phyloP scores from a whole-genome alignment of 805 yeast genomes.

The Torulaspora quercuum region DNA sequence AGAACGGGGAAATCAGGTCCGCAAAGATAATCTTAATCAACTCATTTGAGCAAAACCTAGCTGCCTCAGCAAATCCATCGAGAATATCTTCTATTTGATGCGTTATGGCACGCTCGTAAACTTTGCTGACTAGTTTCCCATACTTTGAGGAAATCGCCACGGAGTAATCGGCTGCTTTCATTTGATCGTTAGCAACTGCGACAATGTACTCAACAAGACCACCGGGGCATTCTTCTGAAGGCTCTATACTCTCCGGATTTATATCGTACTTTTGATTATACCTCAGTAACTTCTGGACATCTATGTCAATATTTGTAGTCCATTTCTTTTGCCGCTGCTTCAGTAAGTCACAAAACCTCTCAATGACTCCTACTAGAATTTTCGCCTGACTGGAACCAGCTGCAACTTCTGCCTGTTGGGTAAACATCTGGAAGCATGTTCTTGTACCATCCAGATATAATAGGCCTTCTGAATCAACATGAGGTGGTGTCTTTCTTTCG shows the following conservation, averaged over 20 bases:
- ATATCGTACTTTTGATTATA: slow-evolving; percentile 35
- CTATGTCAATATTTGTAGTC: slow-evolving; percentile 52
- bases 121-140: slow-evolving; percentile 61
- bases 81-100: slow-evolving; percentile 58
- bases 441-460: slow-evolving; percentile 73
- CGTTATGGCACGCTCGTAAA: slow-evolving; percentile 57
- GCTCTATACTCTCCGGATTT: slow-evolving; percentile 37
- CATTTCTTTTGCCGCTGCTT: slow-evolving; percentile 61
- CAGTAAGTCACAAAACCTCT: slow-evolving; percentile 61
- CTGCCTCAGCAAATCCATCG: slow-evolving; percentile 75
- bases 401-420: slow-evolving; percentile 87
- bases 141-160: slow-evolving; percentile 68
- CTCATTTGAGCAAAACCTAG: slow-evolving; percentile 58
- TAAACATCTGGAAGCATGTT: slow-evolving; percentile 74
- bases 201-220: slow-evolving; percentile 78
- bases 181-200: slow-evolving; percentile 82
- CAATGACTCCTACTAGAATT: slow-evolving; percentile 73
- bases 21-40: slow-evolving; percentile 61
- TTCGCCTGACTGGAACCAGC: slow-evolving; percentile 80
- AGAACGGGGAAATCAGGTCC: slow-evolving; percentile 63
- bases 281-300: slow-evolving; percentile 42
- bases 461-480: slow-evolving; percentile 58
- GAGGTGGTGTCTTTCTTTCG: slow-evolving; percentile 70
- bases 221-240: slow-evolving; percentile 51
- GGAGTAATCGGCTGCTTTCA: slow-evolving; percentile 62